Evolutionary conservation across 1,284 basidiomycete species (phyloP), one percentile per base, ranked within the genome.

Genomic region (Heterobasidion occidentale): DNA sequence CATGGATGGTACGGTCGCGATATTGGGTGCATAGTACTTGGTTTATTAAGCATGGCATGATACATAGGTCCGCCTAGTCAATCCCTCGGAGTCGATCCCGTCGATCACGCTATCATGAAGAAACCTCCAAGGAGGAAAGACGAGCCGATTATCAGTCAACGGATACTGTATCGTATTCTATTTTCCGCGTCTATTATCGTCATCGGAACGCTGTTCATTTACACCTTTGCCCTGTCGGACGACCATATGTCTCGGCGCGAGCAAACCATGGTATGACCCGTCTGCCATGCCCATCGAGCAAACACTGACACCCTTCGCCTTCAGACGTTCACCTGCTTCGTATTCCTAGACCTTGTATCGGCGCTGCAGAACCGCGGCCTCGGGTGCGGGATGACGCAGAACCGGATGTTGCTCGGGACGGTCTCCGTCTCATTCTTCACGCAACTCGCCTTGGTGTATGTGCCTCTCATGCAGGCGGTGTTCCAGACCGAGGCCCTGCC

Each of bases 241-340:
- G 89, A 92, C 12, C 79, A 81, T 53, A 84, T 94, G 77, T 86
- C 87, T 34, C 77, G 83, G 58, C 76, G 94, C 58, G 95, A 97
- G 65, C 94, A 97, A 70, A 97, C 95, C 0, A 95, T 97, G 92
- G 93, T 92, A 59, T 60, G 84, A 74, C 9, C 38, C 14, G 51
- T 44, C 33, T 5, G 14, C 12, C 27, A 9, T 46, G 9, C 7
- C 12, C 27, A 19, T 27, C 6, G 27, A 15, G 27, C 7, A 20
- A 33, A 9, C 27, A 35, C 33, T 14, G 11, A 19, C 12, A 20
- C 12, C n/a, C 1, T 7, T 1, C 38, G 19, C 46, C 17, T 49
- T 9, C 65, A 95, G 94, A 98, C 95, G 4, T 99, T 99, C 70
- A 92, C 94, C 15, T 90, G 86, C 67, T 98, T 98, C 71, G 96